A percentile compares a stretch with the other conserved stretches of the same genome.
Evolutionary conservation across 2,329 filamentous ascomycete species (phyloP).

Genomic region (Aureobasidium sp.): DNA sequence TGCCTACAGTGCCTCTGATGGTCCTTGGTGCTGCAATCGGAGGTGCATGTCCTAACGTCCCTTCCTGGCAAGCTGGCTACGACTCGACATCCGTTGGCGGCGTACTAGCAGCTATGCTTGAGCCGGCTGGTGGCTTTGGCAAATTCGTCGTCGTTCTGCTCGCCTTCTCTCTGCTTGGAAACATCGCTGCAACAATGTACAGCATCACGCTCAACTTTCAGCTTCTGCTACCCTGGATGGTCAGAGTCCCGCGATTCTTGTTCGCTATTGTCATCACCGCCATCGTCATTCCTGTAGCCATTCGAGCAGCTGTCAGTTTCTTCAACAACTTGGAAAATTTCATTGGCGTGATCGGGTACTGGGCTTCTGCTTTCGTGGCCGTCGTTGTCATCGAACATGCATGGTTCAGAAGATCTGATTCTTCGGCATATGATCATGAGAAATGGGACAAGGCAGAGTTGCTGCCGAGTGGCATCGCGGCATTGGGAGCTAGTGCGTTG

Average conservation of each 20-base stretch:
- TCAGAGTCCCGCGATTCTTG: constrained; percentile 35
- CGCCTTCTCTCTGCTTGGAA: constrained; percentile 37
- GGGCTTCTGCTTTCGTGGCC: constrained; percentile 38
- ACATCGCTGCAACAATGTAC: constrained; percentile 41
- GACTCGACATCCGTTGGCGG: constrained; percentile 34
- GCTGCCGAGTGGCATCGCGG: constrained; percentile 38
- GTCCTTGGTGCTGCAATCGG: constrained; percentile 38
- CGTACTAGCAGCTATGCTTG: constrained; percentile 35
- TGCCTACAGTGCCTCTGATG: constrained; percentile 31
- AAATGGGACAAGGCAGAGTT: constrained; percentile 33
- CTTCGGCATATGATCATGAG: constrained; percentile 34
- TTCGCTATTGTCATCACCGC: constrained; percentile 37
- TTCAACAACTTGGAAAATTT: constrained; percentile 41
- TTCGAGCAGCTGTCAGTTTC: constrained; percentile 37
- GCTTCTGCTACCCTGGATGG: constrained; percentile 30
- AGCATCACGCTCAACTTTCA: constrained; percentile 39
- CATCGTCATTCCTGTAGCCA: constrained; percentile 38
- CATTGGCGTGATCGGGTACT: constrained; percentile 43
- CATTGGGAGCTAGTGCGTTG: constrained; percentile 22
- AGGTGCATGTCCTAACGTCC: constrained; percentile 28
- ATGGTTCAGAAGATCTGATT: constrained; percentile 33
- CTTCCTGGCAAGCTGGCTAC: constrained; percentile 30
- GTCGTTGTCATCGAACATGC: constrained; percentile 37
- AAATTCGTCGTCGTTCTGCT: constrained; percentile 39
- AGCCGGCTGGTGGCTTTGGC: constrained; percentile 37